Base-by-base conservation (phyloP, 108 stramenopile genomes). In the Pseudonitzschia multiseries region DNA sequence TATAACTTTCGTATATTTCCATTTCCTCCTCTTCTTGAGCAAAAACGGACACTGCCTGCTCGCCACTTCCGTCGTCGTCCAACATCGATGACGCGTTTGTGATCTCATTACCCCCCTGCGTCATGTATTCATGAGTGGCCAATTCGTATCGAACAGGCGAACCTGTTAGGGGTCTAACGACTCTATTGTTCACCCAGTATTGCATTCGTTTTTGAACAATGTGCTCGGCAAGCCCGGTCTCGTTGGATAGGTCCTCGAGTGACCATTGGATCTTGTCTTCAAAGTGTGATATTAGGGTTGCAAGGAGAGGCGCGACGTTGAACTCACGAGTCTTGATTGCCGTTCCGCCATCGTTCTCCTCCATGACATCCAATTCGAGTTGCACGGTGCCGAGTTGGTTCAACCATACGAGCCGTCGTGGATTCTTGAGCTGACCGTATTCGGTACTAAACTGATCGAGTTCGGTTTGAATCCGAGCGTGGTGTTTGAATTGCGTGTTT, bases 231-330 rank as follows among this genome's bases (percentile, higher is more conserved):
- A 95, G 74, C 15, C 88, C 90, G 40, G 86, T 89, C 68, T 87
- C 85, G 56, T 74, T 81, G 6, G 89, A 80, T 15, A 98, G 80
- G 12, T 91, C 95, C 29, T 83, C 80, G 15, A 75, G 62, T 4
- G 87, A 89, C 93, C 94, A 95, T 22, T 63, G 57, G 6, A 72
- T 64, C 70, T 87, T 83, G 74, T 94, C 96, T 64, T 89, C 92
- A 60, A 99, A 97, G 77, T 96, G 86, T 67, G 93, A 75, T 62
- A 99, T 93, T 40, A 99, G 83, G 1, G 94, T 90, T 14, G 97
- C 98, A 65, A 96, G 83, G 0, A 96, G 74, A 21, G 96, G 96
- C 2, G 93, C 81, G 33, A 95, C 96, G 8, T 74, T 79, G 54
- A 99, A 95, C 53, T 89, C 83, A 44, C 89, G 84, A 12, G 83